Evolutionary conservation across 2,329 filamentous ascomycete species (phyloP).

Genomic region (Alternaria alternata): DNA sequence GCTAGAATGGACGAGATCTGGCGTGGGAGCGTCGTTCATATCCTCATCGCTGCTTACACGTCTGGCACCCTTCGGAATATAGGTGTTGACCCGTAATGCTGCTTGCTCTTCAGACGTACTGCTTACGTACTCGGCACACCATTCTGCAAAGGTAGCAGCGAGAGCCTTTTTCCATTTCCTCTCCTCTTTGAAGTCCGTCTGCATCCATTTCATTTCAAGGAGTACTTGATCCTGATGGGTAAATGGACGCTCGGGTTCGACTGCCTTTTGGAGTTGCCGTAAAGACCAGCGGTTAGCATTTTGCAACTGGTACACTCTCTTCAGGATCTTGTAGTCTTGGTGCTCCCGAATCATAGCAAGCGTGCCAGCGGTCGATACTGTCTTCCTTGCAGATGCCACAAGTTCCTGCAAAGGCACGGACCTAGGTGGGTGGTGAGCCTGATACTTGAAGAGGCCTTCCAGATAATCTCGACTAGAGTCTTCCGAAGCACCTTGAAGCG

Average conservation of each 20-base stretch:
- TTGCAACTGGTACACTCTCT: slow-evolving; percentile 88
- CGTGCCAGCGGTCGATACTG: slow-evolving; percentile 83
- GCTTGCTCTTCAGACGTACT: slow-evolving; percentile 69
- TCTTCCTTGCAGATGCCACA: slow-evolving; percentile 85
- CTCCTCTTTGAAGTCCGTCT: slow-evolving; percentile 93
- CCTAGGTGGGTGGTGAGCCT: slow-evolving; percentile 65
- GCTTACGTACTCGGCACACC: slow-evolving; percentile 83
- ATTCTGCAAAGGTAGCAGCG: slow-evolving; percentile 80
- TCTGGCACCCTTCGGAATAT: slow-evolving; percentile 26
- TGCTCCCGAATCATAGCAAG: slow-evolving; percentile 84
- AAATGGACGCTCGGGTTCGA: slow-evolving; percentile 78
- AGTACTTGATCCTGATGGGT: slow-evolving; percentile 88
- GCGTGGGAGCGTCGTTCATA: slow-evolving; percentile 51
- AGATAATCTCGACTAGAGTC: slow-evolving; percentile 66
- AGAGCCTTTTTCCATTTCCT: slow-evolving; percentile 89
- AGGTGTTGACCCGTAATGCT: slow-evolving; percentile 72
- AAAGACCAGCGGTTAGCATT: slow-evolving; percentile 92
- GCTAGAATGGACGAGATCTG: slow-evolving; percentile 50
- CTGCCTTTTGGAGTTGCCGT: slow-evolving; percentile 83
- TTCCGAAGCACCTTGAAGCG: slow-evolving; percentile 56
- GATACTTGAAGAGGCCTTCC: slow-evolving; percentile 66
- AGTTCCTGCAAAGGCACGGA: slow-evolving; percentile 70
- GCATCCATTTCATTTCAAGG: slow-evolving; percentile 97
- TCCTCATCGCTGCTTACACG: slow-evolving; percentile 32
- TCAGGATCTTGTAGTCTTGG: slow-evolving; percentile 85